Evolutionary conservation across 768 basidiomycete species (phyloP).

Genomic region (Trametes cingulata): DNA sequence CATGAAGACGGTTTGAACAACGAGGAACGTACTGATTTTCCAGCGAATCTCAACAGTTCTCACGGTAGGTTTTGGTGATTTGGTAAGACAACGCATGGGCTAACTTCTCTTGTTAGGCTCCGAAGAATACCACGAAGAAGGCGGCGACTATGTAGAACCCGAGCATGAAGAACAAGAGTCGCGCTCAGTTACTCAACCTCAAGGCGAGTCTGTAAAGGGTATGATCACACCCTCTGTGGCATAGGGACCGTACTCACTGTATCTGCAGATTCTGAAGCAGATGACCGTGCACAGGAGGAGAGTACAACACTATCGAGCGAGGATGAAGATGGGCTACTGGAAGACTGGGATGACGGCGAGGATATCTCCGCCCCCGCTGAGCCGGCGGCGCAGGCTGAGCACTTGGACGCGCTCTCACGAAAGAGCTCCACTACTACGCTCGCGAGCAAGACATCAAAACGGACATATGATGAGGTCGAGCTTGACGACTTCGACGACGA

Average conservation of each 20-base stretch:
- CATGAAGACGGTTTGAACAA: neutral
- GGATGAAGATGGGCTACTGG: conserved; percentile 10
- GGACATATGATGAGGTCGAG: conserved; percentile 22
- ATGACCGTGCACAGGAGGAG: neutral
- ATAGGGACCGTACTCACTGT: neutral
- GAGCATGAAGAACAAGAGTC: neutral
- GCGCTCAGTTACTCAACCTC: neutral
- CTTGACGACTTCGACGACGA: conserved; percentile 20
- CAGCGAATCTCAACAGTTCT: neutral
- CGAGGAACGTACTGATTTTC: neutral
- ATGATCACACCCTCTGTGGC: neutral
- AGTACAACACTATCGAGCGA: conserved; percentile 1
- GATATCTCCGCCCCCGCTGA: neutral
- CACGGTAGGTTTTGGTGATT: neutral
- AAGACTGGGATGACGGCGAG: conserved; percentile 15
- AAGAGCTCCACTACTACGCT: conserved; percentile 18
- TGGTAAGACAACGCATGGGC: neutral
- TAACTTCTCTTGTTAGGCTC: neutral
- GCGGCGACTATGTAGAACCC: neutral
- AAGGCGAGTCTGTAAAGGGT: neutral
- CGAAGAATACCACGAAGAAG: neutral
- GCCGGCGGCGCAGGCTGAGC: neutral
- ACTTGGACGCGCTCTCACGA: conserved; percentile 9
- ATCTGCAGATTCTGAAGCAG: neutral
- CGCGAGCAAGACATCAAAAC: conserved; percentile 20